Base-by-base conservation (phyloP, 106 monocot species). In the Vanilla planifolia region DNA sequence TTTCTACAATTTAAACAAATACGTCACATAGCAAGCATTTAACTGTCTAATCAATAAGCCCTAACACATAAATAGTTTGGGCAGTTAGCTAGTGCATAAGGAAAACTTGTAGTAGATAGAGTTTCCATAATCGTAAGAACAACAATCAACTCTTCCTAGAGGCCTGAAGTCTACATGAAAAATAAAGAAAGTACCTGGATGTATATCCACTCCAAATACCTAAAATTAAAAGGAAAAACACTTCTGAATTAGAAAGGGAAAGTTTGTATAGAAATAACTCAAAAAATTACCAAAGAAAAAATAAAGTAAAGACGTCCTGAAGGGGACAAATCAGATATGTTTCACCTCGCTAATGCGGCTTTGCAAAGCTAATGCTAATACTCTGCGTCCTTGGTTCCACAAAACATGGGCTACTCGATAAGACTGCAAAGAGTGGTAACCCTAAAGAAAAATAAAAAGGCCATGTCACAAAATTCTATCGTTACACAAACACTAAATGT, bases 121-220 rank as follows among this genome's bases (percentile, higher is more conserved):
- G n/a, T n/a, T n/a, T n/a, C n/a, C n/a, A n/a, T n/a, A n/a, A n/a
- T n/a, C n/a, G n/a, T n/a, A n/a, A n/a, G n/a, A n/a, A n/a, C n/a
- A n/a, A 6, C 10, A 10, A 37, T 37, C 15, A 51, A 27, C 27
- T 11, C 11, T 51, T 27, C 51, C 11, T 25, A 51, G 20, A 51
- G 28, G 25, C 50, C 8, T 50, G 15, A 51, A 27, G 27, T 27
- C 8, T 3, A 1, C 8, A 66, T 16, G 27, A 26, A 37, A 13
- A 63, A 48, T 5, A 28, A 35, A 30, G 5, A 15, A 13, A 11
- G 45, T 74, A 92, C 92, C 92, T 78, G 92, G 92, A 40, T 92
- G 92, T 73, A 92, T 88, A 72, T 92, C 92, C 43, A 92, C 92
- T 48, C 88, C 78, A 74, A 88, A 92, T 63, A 92, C 88, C 87